Evolutionary conservation across 108 stramenopile species (phyloP).

Genomic region (Halocafeteria seosinensis): DNA sequence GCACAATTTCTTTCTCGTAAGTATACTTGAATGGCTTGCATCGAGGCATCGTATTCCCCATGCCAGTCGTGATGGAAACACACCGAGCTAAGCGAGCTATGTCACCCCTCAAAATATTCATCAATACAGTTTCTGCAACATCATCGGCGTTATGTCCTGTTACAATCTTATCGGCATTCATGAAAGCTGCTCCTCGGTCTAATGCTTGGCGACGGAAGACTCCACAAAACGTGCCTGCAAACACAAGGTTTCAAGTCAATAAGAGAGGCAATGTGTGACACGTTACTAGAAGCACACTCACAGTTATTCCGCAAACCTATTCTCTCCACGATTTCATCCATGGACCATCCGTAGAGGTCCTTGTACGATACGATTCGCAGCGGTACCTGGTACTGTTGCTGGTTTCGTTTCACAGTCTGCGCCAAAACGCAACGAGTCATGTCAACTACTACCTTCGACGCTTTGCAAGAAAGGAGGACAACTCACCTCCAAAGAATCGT

Average conservation of each 20-base stretch:
- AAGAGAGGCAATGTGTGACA: too few species aligned
- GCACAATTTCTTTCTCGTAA: constrained; percentile 2
- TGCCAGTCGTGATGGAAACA: neutral
- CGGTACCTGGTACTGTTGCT: neutral
- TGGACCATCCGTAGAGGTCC: constrained; percentile 2
- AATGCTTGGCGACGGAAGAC: neutral
- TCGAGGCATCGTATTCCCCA: neutral
- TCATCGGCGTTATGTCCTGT: constrained; percentile 6
- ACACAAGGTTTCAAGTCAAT: too few species aligned
- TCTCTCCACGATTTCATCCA: neutral
- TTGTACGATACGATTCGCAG: neutral
- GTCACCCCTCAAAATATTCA: constrained; percentile 2
- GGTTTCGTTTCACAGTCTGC: neutral
- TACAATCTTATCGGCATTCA: neutral
- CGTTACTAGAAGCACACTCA: too few species aligned
- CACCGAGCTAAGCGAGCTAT: neutral
- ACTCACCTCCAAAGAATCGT: neutral
- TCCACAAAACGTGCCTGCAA: neutral
- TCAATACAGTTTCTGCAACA: constrained; percentile 1
- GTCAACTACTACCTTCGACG: neutral
- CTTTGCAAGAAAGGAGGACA: neutral
- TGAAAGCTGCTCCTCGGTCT: neutral
- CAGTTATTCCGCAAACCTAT: neutral
- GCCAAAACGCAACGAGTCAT: neutral
- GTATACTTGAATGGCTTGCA: constrained; percentile 1